phyloP scores from a whole-genome alignment of 139 green algal genomes.

The Volvox africanus region DNA sequence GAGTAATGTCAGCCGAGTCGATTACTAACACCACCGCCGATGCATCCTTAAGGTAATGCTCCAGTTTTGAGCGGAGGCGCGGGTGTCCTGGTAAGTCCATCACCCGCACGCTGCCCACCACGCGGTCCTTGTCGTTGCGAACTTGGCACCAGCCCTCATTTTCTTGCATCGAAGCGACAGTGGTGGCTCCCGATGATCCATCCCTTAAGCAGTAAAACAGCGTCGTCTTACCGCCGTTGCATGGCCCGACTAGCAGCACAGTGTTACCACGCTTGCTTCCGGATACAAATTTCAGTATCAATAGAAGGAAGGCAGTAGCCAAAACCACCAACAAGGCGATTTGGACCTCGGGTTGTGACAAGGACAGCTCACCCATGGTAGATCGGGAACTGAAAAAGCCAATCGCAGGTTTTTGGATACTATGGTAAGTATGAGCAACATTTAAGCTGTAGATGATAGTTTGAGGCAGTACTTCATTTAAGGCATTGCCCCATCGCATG shows the following conservation, averaged over 20 bases:
- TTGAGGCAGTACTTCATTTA: too few relatives aligned
- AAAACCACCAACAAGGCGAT: constrained; percentile 6
- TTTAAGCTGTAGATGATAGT: too few relatives aligned
- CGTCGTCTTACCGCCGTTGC: constrained; percentile 83
- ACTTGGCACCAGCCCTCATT: constrained; percentile 60
- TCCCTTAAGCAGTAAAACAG: constrained; percentile 83
- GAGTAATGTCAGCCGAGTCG: constrained; percentile 87
- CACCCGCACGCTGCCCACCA: constrained; percentile 62
- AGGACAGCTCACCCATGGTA: constrained; percentile 26
- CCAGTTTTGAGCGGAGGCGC: constrained; percentile 73
- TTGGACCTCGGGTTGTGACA: constrained; percentile 1
- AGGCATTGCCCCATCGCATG: too few relatives aligned
- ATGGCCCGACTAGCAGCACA: constrained; percentile 64
- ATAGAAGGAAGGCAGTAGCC: not conserved
- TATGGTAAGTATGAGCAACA: not conserved
- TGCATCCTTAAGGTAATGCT: constrained; percentile 67
- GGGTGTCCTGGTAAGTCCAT: constrained; percentile 92
- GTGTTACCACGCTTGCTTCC: constrained; percentile 26
- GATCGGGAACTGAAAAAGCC: not conserved
- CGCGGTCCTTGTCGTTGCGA: constrained; percentile 42
- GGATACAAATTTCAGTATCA: not conserved
- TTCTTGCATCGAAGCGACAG: constrained; percentile 83
- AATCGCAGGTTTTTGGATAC: not conserved
- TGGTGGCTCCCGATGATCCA: constrained; percentile 66
- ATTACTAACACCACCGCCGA: constrained; percentile 87